These are phyloP conservation scores for Zygoascus meyerae DNA, from an alignment of 1,139 yeast species.

Conservation along the genomic window DNA sequence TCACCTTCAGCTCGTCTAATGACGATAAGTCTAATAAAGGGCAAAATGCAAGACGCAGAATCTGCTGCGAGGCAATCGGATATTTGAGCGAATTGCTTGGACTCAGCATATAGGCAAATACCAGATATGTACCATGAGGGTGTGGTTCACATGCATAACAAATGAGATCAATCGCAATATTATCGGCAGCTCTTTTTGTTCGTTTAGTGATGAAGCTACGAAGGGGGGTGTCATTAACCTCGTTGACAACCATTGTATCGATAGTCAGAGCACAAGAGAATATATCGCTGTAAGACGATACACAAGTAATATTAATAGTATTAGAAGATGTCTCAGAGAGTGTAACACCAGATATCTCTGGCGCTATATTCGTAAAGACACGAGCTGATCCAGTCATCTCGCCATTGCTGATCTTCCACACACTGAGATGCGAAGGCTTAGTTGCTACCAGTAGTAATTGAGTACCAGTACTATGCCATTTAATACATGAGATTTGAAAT, in stretches of 20 bases:
- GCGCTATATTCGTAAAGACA: slow-evolving; percentile 1
- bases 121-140: slow-evolving; percentile 21
- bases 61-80: slow-evolving; percentile 22
- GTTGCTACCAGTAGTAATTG: background rate
- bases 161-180: slow-evolving; percentile 16
- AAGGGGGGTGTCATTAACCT: background rate
- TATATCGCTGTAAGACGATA: slow-evolving; percentile 20
- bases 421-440: background rate
- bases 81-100: slow-evolving; percentile 20
- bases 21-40: slow-evolving; percentile 14
- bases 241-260: background rate
- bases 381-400: background rate
- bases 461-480: background rate
- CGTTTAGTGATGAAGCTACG: slow-evolving; percentile 11
- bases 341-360: slow-evolving; percentile 4
- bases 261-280: slow-evolving; percentile 12
- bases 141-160: slow-evolving; percentile 19
- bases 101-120: slow-evolving; percentile 18
- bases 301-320: slow-evolving; percentile 11
- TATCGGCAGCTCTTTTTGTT: slow-evolving; percentile 11
- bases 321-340: background rate
- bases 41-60: slow-evolving; percentile 19
- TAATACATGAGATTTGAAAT: background rate
- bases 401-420: background rate
- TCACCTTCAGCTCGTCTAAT: background rate